Base-by-base conservation (phyloP, 768 basidiomycete genomes). In the Neoboletus subvelutipes region DNA sequence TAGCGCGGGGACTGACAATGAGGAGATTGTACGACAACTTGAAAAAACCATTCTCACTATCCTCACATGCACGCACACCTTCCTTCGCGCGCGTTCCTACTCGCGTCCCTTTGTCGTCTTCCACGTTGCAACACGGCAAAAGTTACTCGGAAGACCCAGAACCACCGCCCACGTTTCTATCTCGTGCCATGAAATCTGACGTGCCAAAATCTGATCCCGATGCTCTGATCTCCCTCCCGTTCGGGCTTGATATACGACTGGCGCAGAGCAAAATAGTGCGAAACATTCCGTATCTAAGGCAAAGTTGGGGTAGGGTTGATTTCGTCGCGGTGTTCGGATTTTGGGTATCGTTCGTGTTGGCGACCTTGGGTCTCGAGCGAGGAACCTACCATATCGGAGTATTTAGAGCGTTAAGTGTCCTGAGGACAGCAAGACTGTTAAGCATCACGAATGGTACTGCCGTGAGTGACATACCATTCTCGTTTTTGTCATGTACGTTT, bases 291-390 rank as follows among this genome's bases (percentile, higher is more conserved):
- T 98, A 93, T 69, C 78, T 98, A 1, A 82, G 96, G 10, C 94
- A 98, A 66, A 90, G 90, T 54, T 98, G 94, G 94, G 89, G 83
- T 64, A 77, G 94, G 50, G 88, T 97, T 53, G 96, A 98, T 69
- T 84, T 89, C 60, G 73, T 98, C 43, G 92, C 96, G 1, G 84
- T 98, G 45, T 61, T 88, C 13, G 81, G 84, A 60, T 98, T 94
- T 71, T 98, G 95, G 95, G 81, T 91, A 50, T 78, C 82, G 10
- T 95, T 98, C 67, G 72, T 68, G 0, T 77, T 98, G 54, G 85
- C 92, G 0, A 73, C 80, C n/a, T 62, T 76, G 1, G 90, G 90
- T 0, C 62, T 80, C 26, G 96, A 98, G 73, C 77, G 80, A 11
- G 84, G 85, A 2, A 60, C 68, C 4, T 70, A 83, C 51, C 94